Base-by-base conservation (phyloP, 2,329 filamentous ascomycete genomes). In the Aureobasidium sp. region DNA sequence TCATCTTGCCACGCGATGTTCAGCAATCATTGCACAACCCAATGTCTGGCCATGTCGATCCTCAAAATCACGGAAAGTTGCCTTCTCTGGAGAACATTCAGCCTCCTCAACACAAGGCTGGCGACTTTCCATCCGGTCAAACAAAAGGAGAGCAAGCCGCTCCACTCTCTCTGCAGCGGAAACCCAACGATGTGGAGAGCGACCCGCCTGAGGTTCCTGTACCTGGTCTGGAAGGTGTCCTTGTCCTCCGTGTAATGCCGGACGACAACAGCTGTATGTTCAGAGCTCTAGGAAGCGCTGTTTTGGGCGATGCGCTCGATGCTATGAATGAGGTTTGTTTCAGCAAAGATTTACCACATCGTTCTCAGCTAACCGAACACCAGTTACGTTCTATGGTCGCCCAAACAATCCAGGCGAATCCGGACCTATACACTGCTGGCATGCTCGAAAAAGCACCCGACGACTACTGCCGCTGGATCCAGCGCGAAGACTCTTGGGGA, bases 261-360 rank as follows among this genome's bases (percentile, higher is more conserved):
- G 93, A 97, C 70, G 93, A 97, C 74, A 97, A 97, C 74, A 91
- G 87, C 63, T 97, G 93, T 75, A 85, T 97, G 69, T 97, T 97
- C 75, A 89, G 91, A 31, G 92, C 93, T 0, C 86, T 97, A 50
- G 89, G 90, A 17, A 88, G 87, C 60, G 89, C 89, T 3, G 81
- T 96, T n/a, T 83, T 90, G 53, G 82, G 84, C 35, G 72, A 73
- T 11, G 78, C 79, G 1, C 80, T 88, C 67, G 85, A 87, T 65
- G 79, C 81, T 9, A 88, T 89, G 84, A 83, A 80, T 0, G 86
- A 89, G 47, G 53, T 62, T 44, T 31, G 53, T 57, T 31, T 11
- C 22, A 19, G 6, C 22, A n/a, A 19, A 2, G 2, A 27, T 12
- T 24, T n/a, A 6, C 24, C 9, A 53, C 22, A 22, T 29, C n/a